Evolutionary conservation across 495 filamentous ascomycete species (phyloP).

Genomic region (Podospora sp.): DNA sequence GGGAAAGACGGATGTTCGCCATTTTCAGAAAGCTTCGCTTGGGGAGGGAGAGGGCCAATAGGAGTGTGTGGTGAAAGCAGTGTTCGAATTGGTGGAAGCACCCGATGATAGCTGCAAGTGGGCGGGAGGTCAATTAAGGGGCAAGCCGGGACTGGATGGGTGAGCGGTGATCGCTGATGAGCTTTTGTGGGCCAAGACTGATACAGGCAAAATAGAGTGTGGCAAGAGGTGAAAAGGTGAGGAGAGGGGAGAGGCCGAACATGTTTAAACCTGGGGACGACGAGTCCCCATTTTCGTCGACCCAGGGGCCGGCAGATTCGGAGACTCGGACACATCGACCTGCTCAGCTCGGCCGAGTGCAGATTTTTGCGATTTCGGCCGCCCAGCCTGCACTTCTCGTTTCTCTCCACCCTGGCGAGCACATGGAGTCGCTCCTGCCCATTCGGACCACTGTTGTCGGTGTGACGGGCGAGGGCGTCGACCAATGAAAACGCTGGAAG

Average conservation of each 20-base stretch:
- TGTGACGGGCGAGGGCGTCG: not conserved
- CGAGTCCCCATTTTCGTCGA: too few relatives aligned
- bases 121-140: not conserved
- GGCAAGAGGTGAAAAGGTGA: not conserved
- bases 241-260: not conserved
- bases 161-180: not conserved
- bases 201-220: slow-evolving; percentile 5
- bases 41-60: not conserved
- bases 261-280: not conserved
- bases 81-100: not conserved
- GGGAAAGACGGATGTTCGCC: slow-evolving; percentile 12
- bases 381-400: not conserved
- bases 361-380: not conserved
- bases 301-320: too few relatives aligned
- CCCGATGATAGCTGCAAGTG: not conserved
- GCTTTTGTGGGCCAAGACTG: slow-evolving; percentile 11
- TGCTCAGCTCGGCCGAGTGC: not conserved
- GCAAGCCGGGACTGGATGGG: not conserved
- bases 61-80: too few relatives aligned
- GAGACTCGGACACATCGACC: not conserved
- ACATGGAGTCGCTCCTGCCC: not conserved
- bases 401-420: not conserved
- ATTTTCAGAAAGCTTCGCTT: not conserved
- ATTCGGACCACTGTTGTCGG: not conserved
- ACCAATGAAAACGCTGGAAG: not conserved